A percentile compares a stretch with the other conserved stretches of the same genome.
These are phyloP conservation scores for Boletus huronensis DNA, from an alignment of 768 basidiomycete genomes.

Conservation along the genomic window DNA sequence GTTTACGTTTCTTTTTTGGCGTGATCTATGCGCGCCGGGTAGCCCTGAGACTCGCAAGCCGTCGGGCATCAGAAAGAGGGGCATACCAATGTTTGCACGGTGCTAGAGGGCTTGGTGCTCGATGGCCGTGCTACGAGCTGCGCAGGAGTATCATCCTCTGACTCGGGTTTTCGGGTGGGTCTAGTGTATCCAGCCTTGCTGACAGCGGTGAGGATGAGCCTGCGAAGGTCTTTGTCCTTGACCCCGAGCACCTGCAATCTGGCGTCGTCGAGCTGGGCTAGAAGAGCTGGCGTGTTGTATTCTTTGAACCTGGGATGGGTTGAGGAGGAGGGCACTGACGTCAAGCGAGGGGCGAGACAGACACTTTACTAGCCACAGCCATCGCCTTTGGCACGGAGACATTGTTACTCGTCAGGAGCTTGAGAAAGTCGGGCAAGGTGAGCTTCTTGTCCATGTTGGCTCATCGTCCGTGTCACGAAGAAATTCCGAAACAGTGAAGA, in stretches of 20 bases:
- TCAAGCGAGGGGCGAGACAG: conserved; percentile 16
- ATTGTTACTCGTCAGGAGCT: conserved; percentile 56
- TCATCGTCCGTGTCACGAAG: neutral
- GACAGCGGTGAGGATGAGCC: conserved; percentile 53
- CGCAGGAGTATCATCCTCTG: neutral
- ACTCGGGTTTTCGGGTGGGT: conserved; percentile 16
- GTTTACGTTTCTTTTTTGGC: conserved; percentile 50
- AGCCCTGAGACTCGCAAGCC: neutral
- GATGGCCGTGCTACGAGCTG: conserved; percentile 8
- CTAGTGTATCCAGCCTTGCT: conserved; percentile 59
- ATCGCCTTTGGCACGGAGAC: conserved; percentile 66
- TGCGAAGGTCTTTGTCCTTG: conserved; percentile 62
- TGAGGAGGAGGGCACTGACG: conserved; percentile 9
- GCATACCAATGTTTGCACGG: conserved; percentile 34
- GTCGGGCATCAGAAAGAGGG: neutral
- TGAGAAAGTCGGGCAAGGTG: conserved; percentile 61
- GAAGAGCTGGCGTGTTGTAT: conserved; percentile 55
- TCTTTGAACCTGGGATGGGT: conserved; percentile 61
- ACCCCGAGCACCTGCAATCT: conserved; percentile 59
- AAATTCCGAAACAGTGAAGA: neutral
- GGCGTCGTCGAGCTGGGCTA: conserved; percentile 55
- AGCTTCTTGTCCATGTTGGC: conserved; percentile 41
- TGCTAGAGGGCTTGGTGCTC: conserved; percentile 10
- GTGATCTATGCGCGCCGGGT: conserved; percentile 34
- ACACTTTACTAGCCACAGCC: conserved; percentile 68